Evolutionary conservation across 768 basidiomycete species (phyloP).

Genomic region (Rhodotorula babjevae): DNA sequence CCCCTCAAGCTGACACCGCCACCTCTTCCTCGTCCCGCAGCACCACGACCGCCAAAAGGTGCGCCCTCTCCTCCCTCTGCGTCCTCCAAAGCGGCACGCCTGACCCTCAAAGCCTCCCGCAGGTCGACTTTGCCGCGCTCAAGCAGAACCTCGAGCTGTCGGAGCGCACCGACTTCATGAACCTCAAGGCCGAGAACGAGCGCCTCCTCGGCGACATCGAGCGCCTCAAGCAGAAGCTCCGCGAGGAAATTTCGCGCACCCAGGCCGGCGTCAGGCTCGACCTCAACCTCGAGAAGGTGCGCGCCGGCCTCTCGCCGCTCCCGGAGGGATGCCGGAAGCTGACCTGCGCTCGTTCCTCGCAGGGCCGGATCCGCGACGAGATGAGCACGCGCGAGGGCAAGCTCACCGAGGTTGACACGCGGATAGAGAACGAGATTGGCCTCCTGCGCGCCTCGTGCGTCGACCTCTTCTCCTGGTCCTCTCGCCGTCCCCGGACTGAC

Average conservation of each 20-base stretch:
- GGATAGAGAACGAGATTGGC: conserved; percentile 62
- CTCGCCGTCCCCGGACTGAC: not conserved
- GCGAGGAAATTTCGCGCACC: conserved; percentile 85
- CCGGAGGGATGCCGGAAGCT: not conserved
- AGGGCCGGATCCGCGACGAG: conserved; percentile 85
- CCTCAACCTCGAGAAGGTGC: conserved; percentile 80
- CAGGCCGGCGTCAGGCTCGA: conserved; percentile 91
- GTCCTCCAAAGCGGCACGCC: not conserved
- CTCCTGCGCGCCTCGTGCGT: conserved; percentile 20
- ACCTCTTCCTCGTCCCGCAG: conserved; percentile 48
- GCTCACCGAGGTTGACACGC: conserved; percentile 94
- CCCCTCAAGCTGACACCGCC: not conserved
- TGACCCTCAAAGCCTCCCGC: not conserved
- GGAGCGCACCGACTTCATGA: conserved; percentile 92
- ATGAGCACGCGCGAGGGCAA: conserved; percentile 84
- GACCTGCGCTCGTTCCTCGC: conserved; percentile 11
- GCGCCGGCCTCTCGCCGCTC: conserved; percentile 33
- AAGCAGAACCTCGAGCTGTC: conserved; percentile 74
- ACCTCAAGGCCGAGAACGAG: conserved; percentile 94
- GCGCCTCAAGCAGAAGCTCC: conserved; percentile 84
- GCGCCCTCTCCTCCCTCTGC: not conserved
- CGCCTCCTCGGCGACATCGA: conserved; percentile 85
- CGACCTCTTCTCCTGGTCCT: not conserved
- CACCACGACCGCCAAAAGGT: conserved; percentile 83
- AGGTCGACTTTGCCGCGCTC: conserved; percentile 88